Base-by-base conservation (phyloP, 352 stramenopile genomes). In the Pythium aphanidermatum region DNA sequence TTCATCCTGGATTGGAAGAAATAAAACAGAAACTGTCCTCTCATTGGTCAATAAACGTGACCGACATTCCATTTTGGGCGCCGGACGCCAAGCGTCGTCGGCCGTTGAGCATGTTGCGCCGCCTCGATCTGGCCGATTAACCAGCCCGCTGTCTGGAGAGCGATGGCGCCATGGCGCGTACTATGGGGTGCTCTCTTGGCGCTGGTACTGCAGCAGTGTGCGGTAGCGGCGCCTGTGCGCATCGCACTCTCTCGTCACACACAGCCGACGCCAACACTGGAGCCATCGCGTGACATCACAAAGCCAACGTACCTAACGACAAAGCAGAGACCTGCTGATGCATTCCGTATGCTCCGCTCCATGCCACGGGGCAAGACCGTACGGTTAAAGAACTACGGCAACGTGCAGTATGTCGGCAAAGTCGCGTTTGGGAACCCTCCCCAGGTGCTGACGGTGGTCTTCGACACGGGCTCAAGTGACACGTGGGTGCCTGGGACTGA, bases 381-480 rank as follows among this genome's bases (percentile, higher is more conserved):
- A 31, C 28, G 51, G 46, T 56, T 89, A 40, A 72, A 83, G 45
- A 92, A 92, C 62, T 92, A 86, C 49, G 79, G 79, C 62, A 92
- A 87, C 39, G 79, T 92, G 21, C 79, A 92, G 60, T 92, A 92
- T 50, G 77, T 89, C 7, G 79, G 79, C 13, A 55, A 64, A 9
- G 60, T 92, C 24, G 62, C 74, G n/a, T 83, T 92, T 29, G 79
- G 79, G 0, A 85, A 83, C 42, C 74, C 79, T 12, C 68, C 59
- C 36, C 79, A 92, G 53, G 34, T 60, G 6, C 25, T 89, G 37
- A 74, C 80, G 29, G 62, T 92, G 51, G 74, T 89, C 29, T 89
- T 92, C 36, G 79, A 92, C 40, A 92, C 79, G 16, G 79, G 79
- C 21, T 89, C 76, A 14, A 92, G 76, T 27, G 79, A 92, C 60